Evolutionary conservation across 805 yeast species (phyloP).

Genomic region (Citeromyces nyonsensis): DNA sequence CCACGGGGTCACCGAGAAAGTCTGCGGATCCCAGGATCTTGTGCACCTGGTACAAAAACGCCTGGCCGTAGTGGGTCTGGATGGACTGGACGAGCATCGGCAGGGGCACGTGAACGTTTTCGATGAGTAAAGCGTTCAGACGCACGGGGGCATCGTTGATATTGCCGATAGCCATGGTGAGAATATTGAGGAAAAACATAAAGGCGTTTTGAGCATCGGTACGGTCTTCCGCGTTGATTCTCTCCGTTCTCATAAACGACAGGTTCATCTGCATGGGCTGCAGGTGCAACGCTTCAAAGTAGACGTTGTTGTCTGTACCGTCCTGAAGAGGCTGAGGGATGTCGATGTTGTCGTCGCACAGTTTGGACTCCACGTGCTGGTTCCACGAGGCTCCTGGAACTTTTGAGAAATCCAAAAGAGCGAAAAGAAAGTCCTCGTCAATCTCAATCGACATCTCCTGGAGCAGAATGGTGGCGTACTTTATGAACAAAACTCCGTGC

Average conservation of each 20-base stretch:
- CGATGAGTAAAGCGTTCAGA: constrained; percentile 74
- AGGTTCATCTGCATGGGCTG: constrained; percentile 85
- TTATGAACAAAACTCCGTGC: constrained; percentile 82
- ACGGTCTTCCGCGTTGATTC: constrained; percentile 48
- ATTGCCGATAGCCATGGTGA: constrained; percentile 95
- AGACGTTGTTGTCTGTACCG: constrained; percentile 48
- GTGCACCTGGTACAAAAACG: constrained; percentile 81
- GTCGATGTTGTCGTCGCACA: constrained; percentile 48
- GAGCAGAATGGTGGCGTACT: constrained; percentile 76
- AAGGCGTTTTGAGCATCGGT: constrained; percentile 45
- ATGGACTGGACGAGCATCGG: constrained; percentile 58
- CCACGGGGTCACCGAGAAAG: constrained; percentile 93
- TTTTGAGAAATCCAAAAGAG: constrained; percentile 65
- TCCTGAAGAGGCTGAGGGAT: constrained; percentile 56
- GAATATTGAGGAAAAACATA: constrained; percentile 64
- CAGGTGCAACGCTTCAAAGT: constrained; percentile 82
- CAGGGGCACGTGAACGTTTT: constrained; percentile 77
- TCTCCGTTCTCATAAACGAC: constrained; percentile 83
- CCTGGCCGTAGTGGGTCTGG: constrained; percentile 80
- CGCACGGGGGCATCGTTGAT: constrained; percentile 93
- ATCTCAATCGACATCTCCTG: constrained; percentile 89
- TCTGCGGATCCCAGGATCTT: constrained; percentile 94
- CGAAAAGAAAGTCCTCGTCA: constrained; percentile 85
- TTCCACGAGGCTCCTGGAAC: constrained; percentile 78
- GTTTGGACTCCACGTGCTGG: constrained; percentile 12